Evolutionary conservation across 2,329 filamentous ascomycete genomes (phyloP).

Genomic region (Trichoderma pleuroti): DNA sequence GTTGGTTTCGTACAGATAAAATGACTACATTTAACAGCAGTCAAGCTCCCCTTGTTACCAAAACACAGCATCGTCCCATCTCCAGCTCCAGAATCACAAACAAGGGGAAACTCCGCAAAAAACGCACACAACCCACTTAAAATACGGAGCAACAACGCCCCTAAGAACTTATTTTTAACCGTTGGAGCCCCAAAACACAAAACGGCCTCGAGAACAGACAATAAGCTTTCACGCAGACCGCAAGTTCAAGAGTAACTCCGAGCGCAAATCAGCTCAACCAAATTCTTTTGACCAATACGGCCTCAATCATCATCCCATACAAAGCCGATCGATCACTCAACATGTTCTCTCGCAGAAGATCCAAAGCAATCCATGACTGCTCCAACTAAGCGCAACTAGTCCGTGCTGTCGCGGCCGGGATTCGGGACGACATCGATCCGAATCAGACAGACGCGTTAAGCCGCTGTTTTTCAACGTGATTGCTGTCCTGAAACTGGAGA

Average conservation of each 20-base stretch:
- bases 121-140: background rate
- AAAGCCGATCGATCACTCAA: background rate
- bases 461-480: background rate
- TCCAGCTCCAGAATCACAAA: background rate
- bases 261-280: background rate
- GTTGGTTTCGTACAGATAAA: no score
- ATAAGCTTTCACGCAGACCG: background rate
- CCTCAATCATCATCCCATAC: background rate
- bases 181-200: background rate
- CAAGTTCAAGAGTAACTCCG: background rate
- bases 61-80: background rate
- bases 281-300: background rate
- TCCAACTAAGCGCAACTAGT: background rate
- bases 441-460: background rate
- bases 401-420: background rate
- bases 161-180: background rate
- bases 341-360: background rate
- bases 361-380: background rate
- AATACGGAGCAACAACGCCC: background rate
- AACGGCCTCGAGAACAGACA: no score
- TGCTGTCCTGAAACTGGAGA: background rate
- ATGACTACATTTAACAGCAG: no score
- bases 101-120: background rate
- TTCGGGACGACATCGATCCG: conserved; percentile 2
- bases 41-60: background rate